A percentile compares a stretch with the other conserved stretches of the same genome.
Evolutionary conservation across 371 early-diverging fungal genomes (phyloP).

Genomic region (Lichtheimia ornata): DNA sequence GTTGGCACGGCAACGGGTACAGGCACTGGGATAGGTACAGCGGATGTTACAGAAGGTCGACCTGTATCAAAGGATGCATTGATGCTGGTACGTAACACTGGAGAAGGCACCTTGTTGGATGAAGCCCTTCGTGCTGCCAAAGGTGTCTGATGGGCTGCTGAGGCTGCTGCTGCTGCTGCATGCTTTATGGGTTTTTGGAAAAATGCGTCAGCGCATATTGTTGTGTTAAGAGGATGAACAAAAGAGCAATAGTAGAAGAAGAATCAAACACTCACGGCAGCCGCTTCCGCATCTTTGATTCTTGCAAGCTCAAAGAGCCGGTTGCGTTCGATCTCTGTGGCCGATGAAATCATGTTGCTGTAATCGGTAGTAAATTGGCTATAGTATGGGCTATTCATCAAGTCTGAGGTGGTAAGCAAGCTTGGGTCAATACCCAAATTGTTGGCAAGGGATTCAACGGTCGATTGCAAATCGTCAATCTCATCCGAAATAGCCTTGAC

Average conservation of each 20-base stretch:
- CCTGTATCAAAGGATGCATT: constrained; percentile 4
- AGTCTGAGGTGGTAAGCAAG: constrained; percentile 8
- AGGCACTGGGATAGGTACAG: background rate
- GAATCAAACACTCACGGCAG: background rate
- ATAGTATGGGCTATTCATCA: constrained; percentile 1
- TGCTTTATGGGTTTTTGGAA: background rate
- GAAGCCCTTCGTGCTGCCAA: constrained; percentile 15
- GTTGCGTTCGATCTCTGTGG: constrained; percentile 7
- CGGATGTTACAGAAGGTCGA: background rate
- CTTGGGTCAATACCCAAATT: constrained; percentile 29
- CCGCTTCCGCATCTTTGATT: background rate
- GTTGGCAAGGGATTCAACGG: constrained; percentile 31
- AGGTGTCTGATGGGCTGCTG: background rate
- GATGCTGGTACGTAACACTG: constrained; percentile 9
- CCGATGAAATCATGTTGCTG: constrained; percentile 17
- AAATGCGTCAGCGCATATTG: too few relatives aligned
- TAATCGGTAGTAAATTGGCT: constrained; percentile 13
- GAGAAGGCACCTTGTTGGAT: constrained; percentile 10
- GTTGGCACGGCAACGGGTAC: constrained; percentile 7
- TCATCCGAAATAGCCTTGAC: constrained; percentile 32
- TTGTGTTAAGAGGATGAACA: too few relatives aligned
- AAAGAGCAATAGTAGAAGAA: too few relatives aligned
- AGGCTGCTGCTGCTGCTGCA: background rate
- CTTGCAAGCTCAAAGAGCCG: constrained; percentile 16
- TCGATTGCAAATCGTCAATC: constrained; percentile 28